These are phyloP conservation scores for Rheum nobile DNA, from an alignment of 148 eudicot species.

Conservation along the genomic window DNA sequence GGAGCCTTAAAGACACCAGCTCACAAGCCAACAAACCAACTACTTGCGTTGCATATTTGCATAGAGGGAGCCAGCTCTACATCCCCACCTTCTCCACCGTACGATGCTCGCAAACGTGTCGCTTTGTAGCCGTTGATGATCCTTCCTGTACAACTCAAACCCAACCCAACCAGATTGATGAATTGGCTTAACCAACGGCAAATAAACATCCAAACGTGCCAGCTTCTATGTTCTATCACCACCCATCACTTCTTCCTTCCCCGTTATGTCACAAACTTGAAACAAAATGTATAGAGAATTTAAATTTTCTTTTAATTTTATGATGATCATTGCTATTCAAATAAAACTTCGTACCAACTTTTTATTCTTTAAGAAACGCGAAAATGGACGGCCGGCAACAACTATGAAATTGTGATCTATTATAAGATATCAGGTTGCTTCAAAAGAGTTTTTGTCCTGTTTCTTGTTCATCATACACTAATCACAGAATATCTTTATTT, in stretches of 20 bases:
- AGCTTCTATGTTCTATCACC: neutral
- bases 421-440: neutral
- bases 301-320: neutral
- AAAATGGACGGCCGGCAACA: neutral
- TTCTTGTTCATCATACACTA: neutral
- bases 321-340: neutral
- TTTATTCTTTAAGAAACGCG: neutral
- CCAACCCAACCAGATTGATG: neutral
- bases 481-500: neutral
- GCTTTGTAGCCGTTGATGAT: neutral
- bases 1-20: neutral
- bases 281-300: neutral
- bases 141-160: neutral
- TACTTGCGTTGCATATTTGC: neutral
- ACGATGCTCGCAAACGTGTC: neutral
- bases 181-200: neutral
- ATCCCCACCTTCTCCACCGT: neutral
- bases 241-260: constrained; percentile 1
- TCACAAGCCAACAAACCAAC: neutral
- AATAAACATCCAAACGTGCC: neutral
- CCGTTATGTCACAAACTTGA: neutral
- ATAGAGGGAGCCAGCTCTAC: neutral
- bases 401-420: neutral
- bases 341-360: neutral
- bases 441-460: neutral